Percentiles rank a stretch among this genome's conserved stretches.
These are phyloP conservation scores for Cadophora sp. DNA, from an alignment of 2,329 filamentous ascomycete species.

Conservation along the genomic window DNA sequence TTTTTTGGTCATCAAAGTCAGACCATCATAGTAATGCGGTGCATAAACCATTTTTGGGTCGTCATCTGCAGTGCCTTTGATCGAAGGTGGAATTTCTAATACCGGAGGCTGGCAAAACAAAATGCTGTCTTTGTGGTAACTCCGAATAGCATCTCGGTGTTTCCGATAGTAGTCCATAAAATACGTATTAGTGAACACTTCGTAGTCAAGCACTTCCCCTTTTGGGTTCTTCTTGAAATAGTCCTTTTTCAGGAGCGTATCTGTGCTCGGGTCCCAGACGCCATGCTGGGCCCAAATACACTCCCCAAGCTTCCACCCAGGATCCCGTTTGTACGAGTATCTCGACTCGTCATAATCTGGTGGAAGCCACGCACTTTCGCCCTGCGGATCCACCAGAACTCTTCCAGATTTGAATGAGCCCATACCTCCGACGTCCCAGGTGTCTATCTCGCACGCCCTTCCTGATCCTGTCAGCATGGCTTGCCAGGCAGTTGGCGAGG, in stretches of 20 bases:
- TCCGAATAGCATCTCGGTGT: conserved; percentile 77
- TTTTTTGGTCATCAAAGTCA: conserved; percentile 97
- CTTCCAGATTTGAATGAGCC: conserved; percentile 90
- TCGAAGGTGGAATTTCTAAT: conserved; percentile 85
- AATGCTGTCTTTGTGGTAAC: conserved; percentile 79
- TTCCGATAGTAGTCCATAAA: conserved; percentile 86
- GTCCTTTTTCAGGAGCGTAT: conserved; percentile 80
- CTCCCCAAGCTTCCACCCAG: conserved; percentile 89
- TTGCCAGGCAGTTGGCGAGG: conserved; percentile 93
- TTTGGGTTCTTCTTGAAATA: conserved; percentile 88
- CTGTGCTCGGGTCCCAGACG: conserved; percentile 85
- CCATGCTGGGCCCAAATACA: conserved; percentile 98
- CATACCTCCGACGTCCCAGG: conserved; percentile 92
- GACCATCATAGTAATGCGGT: conserved; percentile 95
- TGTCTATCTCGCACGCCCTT: conserved; percentile 85
- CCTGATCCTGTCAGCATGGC: conserved; percentile 91
- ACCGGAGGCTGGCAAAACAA: conserved; percentile 92
- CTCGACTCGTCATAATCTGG: conserved; percentile 82
- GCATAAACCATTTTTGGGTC: conserved; percentile 91
- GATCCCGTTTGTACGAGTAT: conserved; percentile 90
- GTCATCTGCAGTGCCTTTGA: conserved; percentile 88
- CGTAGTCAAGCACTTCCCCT: conserved; percentile 77
- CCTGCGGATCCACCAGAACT: conserved; percentile 84
- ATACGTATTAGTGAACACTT: conserved; percentile 88
- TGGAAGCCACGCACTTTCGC: conserved; percentile 83